Evolutionary conservation across 768 basidiomycete species (phyloP), one percentile per base, ranked within the genome.

Genomic region (Crepidotus variabilis): DNA sequence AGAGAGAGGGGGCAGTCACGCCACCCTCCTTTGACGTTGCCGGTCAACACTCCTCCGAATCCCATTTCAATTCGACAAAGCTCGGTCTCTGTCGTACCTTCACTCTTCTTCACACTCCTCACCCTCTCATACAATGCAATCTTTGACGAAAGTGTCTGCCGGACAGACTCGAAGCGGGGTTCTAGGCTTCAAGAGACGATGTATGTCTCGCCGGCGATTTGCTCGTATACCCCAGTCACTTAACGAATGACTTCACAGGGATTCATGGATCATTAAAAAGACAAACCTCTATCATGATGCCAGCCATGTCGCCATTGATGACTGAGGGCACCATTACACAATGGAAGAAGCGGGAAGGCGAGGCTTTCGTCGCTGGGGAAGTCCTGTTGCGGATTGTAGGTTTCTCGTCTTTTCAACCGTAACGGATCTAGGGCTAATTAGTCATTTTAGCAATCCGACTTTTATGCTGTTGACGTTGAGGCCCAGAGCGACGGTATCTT

Each of bases 291-390:
- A 78, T 77, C 32, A 64, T 75, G 61, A 93, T 94, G 90, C 92
- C 92, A 32, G 88, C 90, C 52, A 87, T 94, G 88, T 91, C 87
- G 7, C 90, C 89, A n/a, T 87, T 90, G 21, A 90, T 94, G 86
- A 91, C 87, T 1, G 86, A 90, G 67, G 92, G 91, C 24, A 90
- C 86, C 0, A 86, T 94, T 56, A 75, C 86, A 10, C 78, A 76
- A 5, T 94, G 92, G 90, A 90, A 86, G 71, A 85, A 86, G 72
- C 78, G 76, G 57, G 89, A 89, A 67, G 90, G 90, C 1, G 88
- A 90, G 52, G 66, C 81, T 2, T 93, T 90, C 63, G 64, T 71
- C 10, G 75, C 83, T 20, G 91, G 90, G 7, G 90, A 93, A 50
- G 82, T 90, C 22, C 69, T 93, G 53, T 77, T 92, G 34, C 85